Percentiles rank a stretch among this genome's conserved stretches.
phyloP scores from a whole-genome alignment of 352 stramenopile genomes.

The Phytophthora tentaculata region DNA sequence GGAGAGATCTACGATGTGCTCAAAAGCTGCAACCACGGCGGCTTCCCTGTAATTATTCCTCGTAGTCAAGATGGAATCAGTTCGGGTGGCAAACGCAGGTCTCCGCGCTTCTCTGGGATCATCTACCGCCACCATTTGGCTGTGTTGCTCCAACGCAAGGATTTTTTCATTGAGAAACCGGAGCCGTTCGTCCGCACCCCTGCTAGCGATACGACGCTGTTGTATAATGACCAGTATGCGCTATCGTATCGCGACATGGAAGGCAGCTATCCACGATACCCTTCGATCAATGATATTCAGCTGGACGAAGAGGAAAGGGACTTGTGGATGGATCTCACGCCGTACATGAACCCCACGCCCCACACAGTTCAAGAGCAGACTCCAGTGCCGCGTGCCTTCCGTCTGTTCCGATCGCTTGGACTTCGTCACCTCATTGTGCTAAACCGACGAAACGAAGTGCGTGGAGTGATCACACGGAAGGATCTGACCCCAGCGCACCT shows the following conservation, averaged over 20 bases:
- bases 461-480: conserved; percentile 88
- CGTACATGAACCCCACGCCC: conserved; percentile 97
- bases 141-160: conserved; percentile 84
- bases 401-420: conserved; percentile 97
- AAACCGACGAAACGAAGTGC: conserved; percentile 91
- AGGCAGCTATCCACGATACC: conserved; percentile 79
- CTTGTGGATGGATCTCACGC: conserved; percentile 94
- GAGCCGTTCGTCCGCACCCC: conserved; percentile 80
- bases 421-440: conserved; percentile 95
- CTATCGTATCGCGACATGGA: conserved; percentile 88
- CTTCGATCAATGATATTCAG: conserved; percentile 87
- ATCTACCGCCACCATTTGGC: conserved; percentile 82
- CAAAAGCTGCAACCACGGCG: conserved; percentile 67
- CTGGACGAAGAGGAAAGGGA: conserved; percentile 90
- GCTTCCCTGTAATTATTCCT: conserved; percentile 78
- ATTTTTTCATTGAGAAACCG: conserved; percentile 84
- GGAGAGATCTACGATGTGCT: conserved; percentile 85
- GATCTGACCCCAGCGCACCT: conserved; percentile 86
- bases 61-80: conserved; percentile 43
- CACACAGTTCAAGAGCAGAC: conserved; percentile 96
- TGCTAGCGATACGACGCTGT: conserved; percentile 76
- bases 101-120: conserved; percentile 70
- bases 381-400: conserved; percentile 95
- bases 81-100: conserved; percentile 29
- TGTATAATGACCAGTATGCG: conserved; percentile 89